These are phyloP conservation scores for Phylloporus sp. DNA, from an alignment of 768 basidiomycete species.

Conservation along the genomic window DNA sequence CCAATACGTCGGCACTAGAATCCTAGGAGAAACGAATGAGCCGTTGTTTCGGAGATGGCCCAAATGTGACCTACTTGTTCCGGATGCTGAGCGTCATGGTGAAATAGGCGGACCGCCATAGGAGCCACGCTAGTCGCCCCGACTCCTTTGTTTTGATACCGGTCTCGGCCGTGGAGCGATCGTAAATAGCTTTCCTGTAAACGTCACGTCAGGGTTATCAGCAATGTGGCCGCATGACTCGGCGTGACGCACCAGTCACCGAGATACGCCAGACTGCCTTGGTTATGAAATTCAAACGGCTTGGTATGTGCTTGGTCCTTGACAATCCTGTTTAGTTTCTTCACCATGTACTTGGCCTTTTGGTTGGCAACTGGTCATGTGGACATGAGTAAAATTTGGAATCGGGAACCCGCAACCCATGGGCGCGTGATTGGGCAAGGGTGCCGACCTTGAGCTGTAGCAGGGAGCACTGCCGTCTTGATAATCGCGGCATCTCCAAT, in stretches of 20 bases:
- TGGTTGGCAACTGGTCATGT: slow-evolving; percentile 62
- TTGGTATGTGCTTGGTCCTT: slow-evolving; percentile 43
- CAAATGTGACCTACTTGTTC: slow-evolving; percentile 55
- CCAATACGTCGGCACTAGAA: slow-evolving; percentile 67
- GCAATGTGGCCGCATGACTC: neutral
- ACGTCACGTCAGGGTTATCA: slow-evolving; percentile 4
- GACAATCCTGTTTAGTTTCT: slow-evolving; percentile 61
- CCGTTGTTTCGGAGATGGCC: slow-evolving; percentile 4
- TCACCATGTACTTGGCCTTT: slow-evolving; percentile 64
- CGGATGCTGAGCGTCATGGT: slow-evolving; percentile 68
- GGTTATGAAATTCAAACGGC: slow-evolving; percentile 69
- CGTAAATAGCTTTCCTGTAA: slow-evolving; percentile 73
- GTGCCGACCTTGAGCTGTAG: slow-evolving; percentile 74
- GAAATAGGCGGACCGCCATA: slow-evolving; percentile 82
- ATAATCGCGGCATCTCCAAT: slow-evolving; percentile 77
- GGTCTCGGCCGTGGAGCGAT: slow-evolving; percentile 49
- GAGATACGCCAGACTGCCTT: slow-evolving; percentile 76
- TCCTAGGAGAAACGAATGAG: slow-evolving; percentile 36
- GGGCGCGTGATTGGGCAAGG: slow-evolving; percentile 12
- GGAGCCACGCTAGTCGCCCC: slow-evolving; percentile 69
- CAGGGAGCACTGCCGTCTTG: slow-evolving; percentile 58
- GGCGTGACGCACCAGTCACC: slow-evolving; percentile 57
- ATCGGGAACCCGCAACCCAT: slow-evolving; percentile 18
- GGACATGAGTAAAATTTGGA: slow-evolving; percentile 5
- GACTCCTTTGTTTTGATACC: slow-evolving; percentile 56